Base-by-base conservation (phyloP, 116 monocot species). In the Zostera marina region DNA sequence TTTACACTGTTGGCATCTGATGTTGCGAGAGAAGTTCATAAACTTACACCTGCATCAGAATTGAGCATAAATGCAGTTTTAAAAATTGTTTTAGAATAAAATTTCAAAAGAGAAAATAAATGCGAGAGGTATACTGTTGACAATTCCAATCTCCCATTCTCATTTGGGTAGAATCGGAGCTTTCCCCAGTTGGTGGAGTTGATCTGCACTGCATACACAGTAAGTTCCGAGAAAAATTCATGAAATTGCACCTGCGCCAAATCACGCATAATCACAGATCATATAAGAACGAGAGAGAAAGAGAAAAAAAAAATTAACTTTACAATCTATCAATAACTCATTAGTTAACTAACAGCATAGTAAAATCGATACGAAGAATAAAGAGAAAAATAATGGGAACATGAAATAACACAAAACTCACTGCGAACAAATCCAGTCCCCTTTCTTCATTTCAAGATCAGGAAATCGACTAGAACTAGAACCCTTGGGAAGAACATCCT, bases 141-240 rank as follows among this genome's bases (percentile, higher is more conserved):
- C 91, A 91, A 59, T 21, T 91, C 91, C 91, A 91, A 55, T 91
- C 91, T 16, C 91, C 91, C 24, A 52, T 54, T 56, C 77, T 91
- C 85, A 85, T 79, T 66, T 82, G 76, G 40, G 14, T 15, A 22
- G 16, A 40, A n/a, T 17, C 24, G 1, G 32, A 44, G 9, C 70
- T 46, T 22, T 63, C 73, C 23, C 15, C 58, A 16, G 63, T 74
- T 4, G 85, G 79, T 9, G 85, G 74, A 40, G 74, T 70, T 60
- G 65, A 77, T 73, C 75, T 82, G 74, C 91, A 91, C 56, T 68
- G 13, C 8, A 79, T 65, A 53, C 90, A 90, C 5, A 67, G 63
- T 1, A 78, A 6, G 63, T 90, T 90, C 48, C 85, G 73, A 42
- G 79, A 72, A 63, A 84, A 90, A 66, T 90, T 90, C 54, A 81